Evolutionary conservation across 768 basidiomycete species (phyloP), one percentile per base, ranked within the genome.

Genomic region (Amylocystis lapponica): DNA sequence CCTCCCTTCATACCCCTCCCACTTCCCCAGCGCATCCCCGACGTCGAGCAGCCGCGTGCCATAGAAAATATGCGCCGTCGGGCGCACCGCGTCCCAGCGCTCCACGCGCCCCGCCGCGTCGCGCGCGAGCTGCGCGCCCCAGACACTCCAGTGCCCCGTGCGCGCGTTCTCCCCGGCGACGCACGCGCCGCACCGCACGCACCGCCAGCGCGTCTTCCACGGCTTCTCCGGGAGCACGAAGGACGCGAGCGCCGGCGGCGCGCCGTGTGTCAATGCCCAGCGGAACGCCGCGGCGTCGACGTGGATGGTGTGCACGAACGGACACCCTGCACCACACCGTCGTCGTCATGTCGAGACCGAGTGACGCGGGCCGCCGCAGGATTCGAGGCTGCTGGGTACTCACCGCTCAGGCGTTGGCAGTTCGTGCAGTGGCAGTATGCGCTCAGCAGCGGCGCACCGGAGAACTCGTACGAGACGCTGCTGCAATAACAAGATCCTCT

Each of bases 381-480:
- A n/a, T n/a, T n/a, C 22, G 32, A 21, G 8, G 23, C 30, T 23
- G 39, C 17, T 11, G 19, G 13, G 1, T 21, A 22, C 36, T 48
- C 66, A 74, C 81, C 77, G 50, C 64, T 75, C 38, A 82, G 57
- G 29, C 73, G 65, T 58, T 85, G 84, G 53, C 84, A 86, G 17
- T 72, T 58, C 4, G 78, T 78, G 54, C 84, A 86, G 53, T 86
- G 84, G 49, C 81, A 85, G 53, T 77, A 84, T 5, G 77, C 81
- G 48, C 74, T 75, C 27, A 77, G 61, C 3, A 75, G 50, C 1
- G 82, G 79, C 26, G 56, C 58, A 2, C 74, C 75, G 9, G 57
- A 58, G 2, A 79, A 65, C 36, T 65, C 46, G 48, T 77, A 84
- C 0, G 73, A 59, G 3, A 75, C 62, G 2, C 64, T 50, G 14